phyloP scores from a whole-genome alignment of 352 stramenopile species.

The Pythium vanterpoolii region DNA sequence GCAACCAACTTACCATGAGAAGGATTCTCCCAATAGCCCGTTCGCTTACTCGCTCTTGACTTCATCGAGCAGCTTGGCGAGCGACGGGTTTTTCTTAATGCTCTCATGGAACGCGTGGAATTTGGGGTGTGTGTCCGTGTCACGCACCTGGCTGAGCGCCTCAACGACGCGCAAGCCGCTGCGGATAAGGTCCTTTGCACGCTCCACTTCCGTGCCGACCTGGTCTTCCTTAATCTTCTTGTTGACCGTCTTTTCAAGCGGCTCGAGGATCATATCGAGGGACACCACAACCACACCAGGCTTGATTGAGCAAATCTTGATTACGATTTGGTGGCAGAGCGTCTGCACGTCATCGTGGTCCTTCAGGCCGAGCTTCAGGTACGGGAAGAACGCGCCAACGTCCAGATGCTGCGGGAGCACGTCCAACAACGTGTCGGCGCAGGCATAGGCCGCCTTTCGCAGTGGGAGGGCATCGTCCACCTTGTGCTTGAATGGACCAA shows the following conservation, averaged over 20 bases:
- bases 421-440: slow-evolving; percentile 95
- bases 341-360: slow-evolving; percentile 97
- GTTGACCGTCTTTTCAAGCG: slow-evolving; percentile 94
- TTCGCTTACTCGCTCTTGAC: slow-evolving; percentile 50
- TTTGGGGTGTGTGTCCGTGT: slow-evolving; percentile 72
- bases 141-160: slow-evolving; percentile 64
- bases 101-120: slow-evolving; percentile 58
- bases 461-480: slow-evolving; percentile 89
- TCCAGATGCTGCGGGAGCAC: slow-evolving; percentile 92
- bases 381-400: slow-evolving; percentile 90
- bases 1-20: slow-evolving; percentile 1
- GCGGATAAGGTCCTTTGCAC: slow-evolving; percentile 95
- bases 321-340: slow-evolving; percentile 96
- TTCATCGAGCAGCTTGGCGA: slow-evolving; percentile 55
- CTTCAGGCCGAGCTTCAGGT: slow-evolving; percentile 89
- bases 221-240: slow-evolving; percentile 96
- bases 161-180: slow-evolving; percentile 90
- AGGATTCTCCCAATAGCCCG: background rate
- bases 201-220: slow-evolving; percentile 94
- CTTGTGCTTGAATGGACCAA: slow-evolving; percentile 99
- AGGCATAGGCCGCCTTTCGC: slow-evolving; percentile 92
- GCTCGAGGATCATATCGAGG: slow-evolving; percentile 88
- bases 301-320: slow-evolving; percentile 89
- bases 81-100: slow-evolving; percentile 64
- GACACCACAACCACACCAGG: slow-evolving; percentile 79